Percentiles rank a stretch among this genome's conserved stretches.
Conservation (phyloP, 306 rosid species). For the Bauhinia variegata region DNA sequence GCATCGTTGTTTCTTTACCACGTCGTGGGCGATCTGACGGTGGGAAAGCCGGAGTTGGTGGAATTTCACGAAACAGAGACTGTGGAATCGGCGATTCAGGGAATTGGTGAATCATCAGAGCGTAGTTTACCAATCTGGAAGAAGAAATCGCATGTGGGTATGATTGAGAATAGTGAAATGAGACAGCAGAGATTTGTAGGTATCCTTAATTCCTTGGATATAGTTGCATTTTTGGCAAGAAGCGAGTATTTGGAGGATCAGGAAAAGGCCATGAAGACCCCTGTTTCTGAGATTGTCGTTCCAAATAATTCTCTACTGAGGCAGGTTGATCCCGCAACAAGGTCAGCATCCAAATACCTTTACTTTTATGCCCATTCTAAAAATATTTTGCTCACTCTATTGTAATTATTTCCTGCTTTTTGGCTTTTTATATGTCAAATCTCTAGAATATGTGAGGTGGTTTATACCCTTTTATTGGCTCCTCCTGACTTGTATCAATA, state of each 20-base stretch:
- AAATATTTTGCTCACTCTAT: not conserved
- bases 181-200: constrained; percentile 93
- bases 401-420: not conserved
- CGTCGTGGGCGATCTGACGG: constrained; percentile 96
- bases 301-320: constrained; percentile 65
- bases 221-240: constrained; percentile 85
- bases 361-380: not conserved
- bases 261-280: constrained; percentile 76
- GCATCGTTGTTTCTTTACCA: constrained; percentile 95
- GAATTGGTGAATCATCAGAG: constrained; percentile 84
- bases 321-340: constrained; percentile 85
- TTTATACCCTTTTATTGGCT: constrained; percentile 6
- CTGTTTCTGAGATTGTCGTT: constrained; percentile 69
- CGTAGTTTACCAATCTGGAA: constrained; percentile 87
- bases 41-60: constrained; percentile 94
- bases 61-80: constrained; percentile 85
- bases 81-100: constrained; percentile 75
- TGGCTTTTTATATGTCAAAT: not conserved
- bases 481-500: constrained; percentile 6
- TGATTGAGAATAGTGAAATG: constrained; percentile 73
- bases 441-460: constrained; percentile 1
- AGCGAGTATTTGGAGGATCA: constrained; percentile 70
- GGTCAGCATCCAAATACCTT: constrained; percentile 33
- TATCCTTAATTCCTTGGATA: constrained; percentile 80
- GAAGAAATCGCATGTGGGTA: constrained; percentile 57